These are phyloP conservation scores for Vitis rotundifolia DNA, from an alignment of 164 flowering plant genomes.

Conservation along the genomic window DNA sequence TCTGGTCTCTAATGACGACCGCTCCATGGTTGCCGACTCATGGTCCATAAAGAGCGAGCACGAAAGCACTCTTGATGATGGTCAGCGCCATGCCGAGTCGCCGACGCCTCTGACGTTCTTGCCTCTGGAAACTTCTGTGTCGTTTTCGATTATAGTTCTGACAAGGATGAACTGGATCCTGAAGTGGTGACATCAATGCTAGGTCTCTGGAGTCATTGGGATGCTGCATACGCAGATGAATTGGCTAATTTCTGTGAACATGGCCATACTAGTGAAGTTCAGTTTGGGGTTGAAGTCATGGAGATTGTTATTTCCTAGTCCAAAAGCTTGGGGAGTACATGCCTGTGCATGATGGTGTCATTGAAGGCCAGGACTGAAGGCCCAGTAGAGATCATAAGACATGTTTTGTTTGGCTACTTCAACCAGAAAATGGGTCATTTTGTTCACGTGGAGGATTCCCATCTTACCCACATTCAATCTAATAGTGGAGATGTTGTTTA, in stretches of 20 bases:
- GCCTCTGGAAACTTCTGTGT: conserved; percentile 59
- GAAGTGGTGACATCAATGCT: conserved; percentile 69
- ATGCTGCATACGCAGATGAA: conserved; percentile 81
- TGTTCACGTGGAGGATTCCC: conserved; percentile 73
- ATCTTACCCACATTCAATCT: conserved; percentile 67
- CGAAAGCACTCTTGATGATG: conserved; percentile 96
- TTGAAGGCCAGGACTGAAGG: conserved; percentile 72
- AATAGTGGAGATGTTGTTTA: conserved; percentile 68
- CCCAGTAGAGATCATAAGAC: conserved; percentile 73
- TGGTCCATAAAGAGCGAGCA: conserved; percentile 99
- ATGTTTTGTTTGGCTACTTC: conserved; percentile 71
- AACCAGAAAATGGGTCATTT: conserved; percentile 75
- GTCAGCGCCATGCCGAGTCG: conserved; percentile 95
- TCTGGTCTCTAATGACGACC: conserved; percentile 90
- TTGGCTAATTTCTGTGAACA: conserved; percentile 82
- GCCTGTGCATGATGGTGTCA: no score
- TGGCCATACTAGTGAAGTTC: conserved; percentile 77
- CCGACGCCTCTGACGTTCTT: conserved; percentile 89
- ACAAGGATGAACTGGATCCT: conserved; percentile 83
- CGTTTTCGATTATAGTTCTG: conserved; percentile 92
- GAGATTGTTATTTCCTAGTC: no score
- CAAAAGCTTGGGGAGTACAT: no score
- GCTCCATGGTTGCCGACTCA: conserved; percentile 97
- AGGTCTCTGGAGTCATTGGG: conserved; percentile 94
- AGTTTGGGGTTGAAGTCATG: no score